A percentile compares a stretch with the other conserved stretches of the same genome.
Conservation (phyloP, 495 filamentous ascomycete genomes). For the Neurospora sp. region DNA sequence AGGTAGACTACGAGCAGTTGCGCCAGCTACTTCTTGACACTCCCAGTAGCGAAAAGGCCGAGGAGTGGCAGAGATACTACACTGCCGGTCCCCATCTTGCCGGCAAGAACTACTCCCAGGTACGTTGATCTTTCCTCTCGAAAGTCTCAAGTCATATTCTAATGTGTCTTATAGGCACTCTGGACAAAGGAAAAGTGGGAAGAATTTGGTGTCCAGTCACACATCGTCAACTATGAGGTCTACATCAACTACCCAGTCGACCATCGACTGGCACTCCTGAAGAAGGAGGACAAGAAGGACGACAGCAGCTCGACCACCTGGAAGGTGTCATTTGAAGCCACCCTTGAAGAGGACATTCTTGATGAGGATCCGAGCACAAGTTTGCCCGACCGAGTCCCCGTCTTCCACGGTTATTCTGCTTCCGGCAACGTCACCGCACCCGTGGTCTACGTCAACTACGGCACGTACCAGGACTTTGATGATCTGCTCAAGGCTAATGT, state of each 20-base stretch:
- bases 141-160: background rate
- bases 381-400: constrained; percentile 67
- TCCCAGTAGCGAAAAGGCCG: constrained; percentile 55
- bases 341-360: constrained; percentile 76
- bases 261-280: constrained; percentile 67
- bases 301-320: constrained; percentile 23
- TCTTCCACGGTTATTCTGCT: constrained; percentile 92
- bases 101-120: constrained; percentile 69
- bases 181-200: constrained; percentile 85
- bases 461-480: constrained; percentile 74
- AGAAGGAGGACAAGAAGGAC: constrained; percentile 45
- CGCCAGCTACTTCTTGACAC: constrained; percentile 60
- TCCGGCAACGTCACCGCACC: constrained; percentile 79
- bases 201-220: constrained; percentile 66
- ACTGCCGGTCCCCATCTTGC: constrained; percentile 80
- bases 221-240: constrained; percentile 73
- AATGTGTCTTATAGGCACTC: constrained; percentile 46
- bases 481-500: constrained; percentile 71
- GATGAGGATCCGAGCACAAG: constrained; percentile 71
- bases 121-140: background rate
- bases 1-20: constrained; percentile 54
- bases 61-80: constrained; percentile 87
- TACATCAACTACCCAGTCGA: constrained; percentile 85
- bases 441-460: constrained; percentile 79
- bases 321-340: constrained; percentile 68